Evolutionary conservation across 2,329 filamentous ascomycete genomes (phyloP), one percentile per base, ranked within the genome.

Genomic region (Aspergillus flavus): DNA sequence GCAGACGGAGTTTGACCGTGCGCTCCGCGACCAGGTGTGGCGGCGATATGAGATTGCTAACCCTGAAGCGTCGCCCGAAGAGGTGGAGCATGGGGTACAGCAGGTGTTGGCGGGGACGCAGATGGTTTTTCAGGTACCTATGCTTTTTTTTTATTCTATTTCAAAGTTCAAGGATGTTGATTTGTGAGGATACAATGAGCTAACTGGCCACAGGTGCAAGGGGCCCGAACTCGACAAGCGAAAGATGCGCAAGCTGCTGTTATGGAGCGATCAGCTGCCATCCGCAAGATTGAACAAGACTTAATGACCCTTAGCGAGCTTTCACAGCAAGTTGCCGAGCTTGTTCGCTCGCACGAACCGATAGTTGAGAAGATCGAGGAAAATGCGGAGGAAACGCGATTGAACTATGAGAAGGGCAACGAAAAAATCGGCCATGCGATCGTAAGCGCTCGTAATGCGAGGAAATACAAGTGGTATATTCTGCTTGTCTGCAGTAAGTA

Each of bases 261-360:
- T 21, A n/a, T 59, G 9, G 61, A 67, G 32, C 46, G 65, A 61
- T 67, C 63, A 2, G 61, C 54, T 4, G 59, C 65, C 10, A 65
- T 67, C 23, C 63, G 63, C 48, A 67, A 64, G 43, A 61, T 67
- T 23, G 61, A 62, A 32, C 55, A 62, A 26, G 65, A 66, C 34
- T 10, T 67, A 30, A 36, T 48, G 3, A 26, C 45, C 16, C 59
- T 67, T 7, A 50, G 34, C n/a, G 58, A 60, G 16, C 26, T 67
- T 19, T 67, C 58, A n/a, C 36, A 59, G 9, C 59, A 67, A 43
- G 59, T 65, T 14, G 57, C 58, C 12, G 32, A 57, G 14, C 59
- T 67, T 14, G 61, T 66, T 19, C 48, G 64, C 14, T 19, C 57
- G 23, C 65, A 67, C 23, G 57, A 65, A 3, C 54, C 41, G 30